Evolutionary conservation across 169 alveolate species (phyloP).

Genomic region (Plasmodium ovale): DNA sequence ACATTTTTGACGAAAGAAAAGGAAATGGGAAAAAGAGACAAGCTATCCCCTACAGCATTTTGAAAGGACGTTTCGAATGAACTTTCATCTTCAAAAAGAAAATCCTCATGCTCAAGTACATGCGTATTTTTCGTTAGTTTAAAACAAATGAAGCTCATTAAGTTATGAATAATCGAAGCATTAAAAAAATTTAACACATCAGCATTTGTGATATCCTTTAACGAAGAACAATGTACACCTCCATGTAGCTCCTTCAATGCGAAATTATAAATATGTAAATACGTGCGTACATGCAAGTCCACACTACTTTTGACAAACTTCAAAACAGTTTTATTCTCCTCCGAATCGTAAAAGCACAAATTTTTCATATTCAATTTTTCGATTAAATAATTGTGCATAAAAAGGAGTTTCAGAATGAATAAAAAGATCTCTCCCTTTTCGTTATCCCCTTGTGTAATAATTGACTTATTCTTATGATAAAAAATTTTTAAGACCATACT

Average conservation of each 20-base stretch:
- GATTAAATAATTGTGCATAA: constrained; percentile 71
- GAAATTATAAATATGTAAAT: constrained; percentile 45
- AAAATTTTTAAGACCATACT: constrained; percentile 31
- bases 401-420: constrained; percentile 30
- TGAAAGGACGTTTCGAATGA: constrained; percentile 23
- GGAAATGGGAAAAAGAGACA: constrained; percentile 33
- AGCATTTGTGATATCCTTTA: constrained; percentile 10
- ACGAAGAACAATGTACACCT: constrained; percentile 5
- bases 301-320: constrained; percentile 6
- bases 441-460: neutral
- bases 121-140: constrained; percentile 26
- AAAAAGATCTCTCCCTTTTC: constrained; percentile 9
- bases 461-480: constrained; percentile 14
- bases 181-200: constrained; percentile 59
- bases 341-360: constrained; percentile 26
- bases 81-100: constrained; percentile 26
- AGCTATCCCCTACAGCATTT: neutral
- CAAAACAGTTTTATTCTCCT: neutral
- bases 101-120: constrained; percentile 47
- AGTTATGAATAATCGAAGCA: constrained; percentile 61
- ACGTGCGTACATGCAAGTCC: constrained; percentile 4
- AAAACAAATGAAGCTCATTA: constrained; percentile 33
- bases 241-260: constrained; percentile 36
- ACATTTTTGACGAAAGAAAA: constrained; percentile 29
- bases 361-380: constrained; percentile 72